Conservation (phyloP, 345 rosid genomes). For the Anacardium occidentale region DNA sequence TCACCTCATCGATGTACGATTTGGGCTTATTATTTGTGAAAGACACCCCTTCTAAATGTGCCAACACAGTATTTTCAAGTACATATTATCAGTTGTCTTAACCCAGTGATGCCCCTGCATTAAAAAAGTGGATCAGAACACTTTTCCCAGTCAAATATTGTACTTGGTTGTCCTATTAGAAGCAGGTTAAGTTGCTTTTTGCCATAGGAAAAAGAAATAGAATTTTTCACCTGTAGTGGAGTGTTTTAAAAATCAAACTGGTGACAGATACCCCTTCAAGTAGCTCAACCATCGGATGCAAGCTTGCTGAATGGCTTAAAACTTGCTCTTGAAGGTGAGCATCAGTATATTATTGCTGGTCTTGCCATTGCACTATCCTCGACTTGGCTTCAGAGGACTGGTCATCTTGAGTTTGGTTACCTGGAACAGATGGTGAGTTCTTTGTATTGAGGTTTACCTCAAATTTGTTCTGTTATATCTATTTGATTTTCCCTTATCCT, state of each 20-base stretch:
- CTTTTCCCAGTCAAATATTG: background rate
- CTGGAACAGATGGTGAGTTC: conserved; percentile 53
- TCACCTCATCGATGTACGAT: conserved; percentile 78
- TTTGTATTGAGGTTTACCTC: background rate
- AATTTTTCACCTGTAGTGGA: background rate
- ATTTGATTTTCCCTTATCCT: background rate
- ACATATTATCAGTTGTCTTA: background rate
- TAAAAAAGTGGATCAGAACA: conserved; percentile 1
- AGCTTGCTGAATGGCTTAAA: conserved; percentile 61
- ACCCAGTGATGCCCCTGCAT: background rate
- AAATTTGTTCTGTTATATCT: background rate
- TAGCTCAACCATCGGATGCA: conserved; percentile 59
- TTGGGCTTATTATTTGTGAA: background rate
- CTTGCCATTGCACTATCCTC: conserved; percentile 77
- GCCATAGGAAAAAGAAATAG: background rate
- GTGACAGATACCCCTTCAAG: conserved; percentile 70
- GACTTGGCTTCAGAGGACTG: conserved; percentile 78
- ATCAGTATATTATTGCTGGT: conserved; percentile 87
- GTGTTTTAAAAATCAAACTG: conserved; percentile 12
- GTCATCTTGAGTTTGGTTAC: conserved; percentile 49
- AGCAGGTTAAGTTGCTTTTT: conserved; percentile 16
- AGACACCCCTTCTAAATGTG: background rate
- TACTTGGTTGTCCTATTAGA: background rate
- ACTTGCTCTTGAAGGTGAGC: conserved; percentile 93
- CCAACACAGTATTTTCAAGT: background rate